A percentile compares a stretch with the other conserved stretches of the same genome.
phyloP scores from a whole-genome alignment of 805 yeast species.

The Ogataea henricii region DNA sequence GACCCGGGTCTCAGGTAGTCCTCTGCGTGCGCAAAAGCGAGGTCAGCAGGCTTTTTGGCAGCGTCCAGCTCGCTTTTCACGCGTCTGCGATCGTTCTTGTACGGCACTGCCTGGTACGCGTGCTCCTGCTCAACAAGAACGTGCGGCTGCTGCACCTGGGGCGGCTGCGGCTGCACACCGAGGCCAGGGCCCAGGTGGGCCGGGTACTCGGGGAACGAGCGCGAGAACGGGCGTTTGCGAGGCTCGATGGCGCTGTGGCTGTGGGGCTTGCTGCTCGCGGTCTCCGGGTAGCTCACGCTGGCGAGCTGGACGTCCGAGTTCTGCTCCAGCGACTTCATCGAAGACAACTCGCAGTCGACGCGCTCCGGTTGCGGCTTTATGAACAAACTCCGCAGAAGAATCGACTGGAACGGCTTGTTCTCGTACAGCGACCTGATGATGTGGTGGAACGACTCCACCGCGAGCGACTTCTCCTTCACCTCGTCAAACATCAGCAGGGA shows the following conservation, averaged over 20 bases:
- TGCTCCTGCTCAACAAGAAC: not conserved
- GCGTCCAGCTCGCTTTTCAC: not conserved
- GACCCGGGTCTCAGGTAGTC: not conserved
- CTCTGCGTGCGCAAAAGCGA: not conserved
- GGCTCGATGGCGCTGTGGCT: not conserved
- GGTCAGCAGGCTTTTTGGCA: not conserved
- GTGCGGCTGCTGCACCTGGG: too few relatives aligned
- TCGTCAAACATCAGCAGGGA: constrained; percentile 22
- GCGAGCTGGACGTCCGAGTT: constrained; percentile 1
- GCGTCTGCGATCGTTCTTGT: not conserved
- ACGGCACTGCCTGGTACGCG: not conserved
- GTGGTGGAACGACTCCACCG: constrained; percentile 13
- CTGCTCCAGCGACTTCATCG: not conserved
- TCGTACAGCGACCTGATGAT: constrained; percentile 14
- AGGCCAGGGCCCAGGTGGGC: too few relatives aligned
- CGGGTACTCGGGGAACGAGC: not conserved
- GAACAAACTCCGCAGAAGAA: constrained; percentile 11
- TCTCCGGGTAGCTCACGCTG: not conserved
- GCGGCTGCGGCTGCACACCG: too few relatives aligned
- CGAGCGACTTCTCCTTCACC: constrained; percentile 5
- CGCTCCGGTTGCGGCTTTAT: not conserved
- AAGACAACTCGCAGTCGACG: not conserved
- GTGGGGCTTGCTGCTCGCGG: not conserved
- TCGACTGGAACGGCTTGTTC: constrained; percentile 19
- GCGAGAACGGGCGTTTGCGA: not conserved